Conservation (phyloP, 2,329 filamentous ascomycete species). For the Elsinoe ampelina region DNA sequence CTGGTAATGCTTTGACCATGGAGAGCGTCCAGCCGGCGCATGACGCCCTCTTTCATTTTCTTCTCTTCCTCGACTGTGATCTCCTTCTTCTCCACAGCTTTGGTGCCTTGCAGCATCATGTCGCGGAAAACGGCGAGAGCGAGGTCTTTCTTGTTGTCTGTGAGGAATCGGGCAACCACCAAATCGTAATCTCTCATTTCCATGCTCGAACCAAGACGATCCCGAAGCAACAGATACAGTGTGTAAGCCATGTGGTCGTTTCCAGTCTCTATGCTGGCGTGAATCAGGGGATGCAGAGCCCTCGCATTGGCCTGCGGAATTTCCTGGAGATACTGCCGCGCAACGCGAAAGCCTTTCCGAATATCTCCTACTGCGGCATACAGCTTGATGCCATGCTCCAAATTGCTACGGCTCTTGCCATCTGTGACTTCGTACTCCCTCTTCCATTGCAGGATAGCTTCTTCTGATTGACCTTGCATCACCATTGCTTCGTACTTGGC, state of each 20-base stretch:
- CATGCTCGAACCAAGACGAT: constrained; percentile 51
- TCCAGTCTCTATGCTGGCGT: constrained; percentile 50
- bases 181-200: constrained; percentile 67
- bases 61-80: constrained; percentile 34
- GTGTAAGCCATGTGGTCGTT: constrained; percentile 54
- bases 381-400: constrained; percentile 60
- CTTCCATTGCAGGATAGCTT: constrained; percentile 28
- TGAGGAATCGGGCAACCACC: constrained; percentile 61
- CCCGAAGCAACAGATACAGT: constrained; percentile 56
- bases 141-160: constrained; percentile 53
- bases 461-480: constrained; percentile 20
- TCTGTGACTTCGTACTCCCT: constrained; percentile 16
- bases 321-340: constrained; percentile 44
- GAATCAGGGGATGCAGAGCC: constrained; percentile 59
- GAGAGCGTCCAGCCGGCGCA: constrained; percentile 18
- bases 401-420: constrained; percentile 27
- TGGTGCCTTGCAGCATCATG: constrained; percentile 59
- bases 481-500: constrained; percentile 25
- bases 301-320: constrained; percentile 42
- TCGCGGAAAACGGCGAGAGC: constrained; percentile 74
- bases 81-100: background rate
- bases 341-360: constrained; percentile 49
- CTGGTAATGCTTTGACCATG: constrained; percentile 18
- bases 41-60: constrained; percentile 26
- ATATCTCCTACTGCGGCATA: constrained; percentile 49